Conservation (phyloP, 768 basidiomycete species). For the Panus rudis region DNA sequence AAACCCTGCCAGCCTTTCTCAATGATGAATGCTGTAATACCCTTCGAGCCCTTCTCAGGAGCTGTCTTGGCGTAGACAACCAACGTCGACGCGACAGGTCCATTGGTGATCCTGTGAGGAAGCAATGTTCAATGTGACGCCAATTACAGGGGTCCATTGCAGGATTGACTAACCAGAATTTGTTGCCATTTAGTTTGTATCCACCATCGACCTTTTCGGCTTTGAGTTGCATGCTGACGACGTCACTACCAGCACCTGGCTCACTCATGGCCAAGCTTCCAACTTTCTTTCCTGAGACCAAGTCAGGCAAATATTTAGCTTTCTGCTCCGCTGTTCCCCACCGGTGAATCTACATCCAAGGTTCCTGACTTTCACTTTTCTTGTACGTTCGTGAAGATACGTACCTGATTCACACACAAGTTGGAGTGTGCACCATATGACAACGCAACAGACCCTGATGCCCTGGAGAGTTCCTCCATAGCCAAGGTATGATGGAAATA, state of each 20-base stretch:
- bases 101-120: slow-evolving; percentile 81
- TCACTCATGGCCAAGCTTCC: slow-evolving; percentile 96
- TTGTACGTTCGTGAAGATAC: background rate
- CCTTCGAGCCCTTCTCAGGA: slow-evolving; percentile 71
- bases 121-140: background rate
- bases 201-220: slow-evolving; percentile 75
- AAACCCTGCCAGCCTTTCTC: slow-evolving; percentile 80
- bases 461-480: slow-evolving; percentile 90
- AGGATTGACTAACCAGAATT: slow-evolving; percentile 71
- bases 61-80: slow-evolving; percentile 91
- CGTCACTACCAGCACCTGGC: slow-evolving; percentile 86
- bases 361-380: background rate
- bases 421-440: slow-evolving; percentile 93
- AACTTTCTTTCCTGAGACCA: slow-evolving; percentile 75
- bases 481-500: slow-evolving; percentile 86
- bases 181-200: slow-evolving; percentile 81
- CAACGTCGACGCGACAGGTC: slow-evolving; percentile 83
- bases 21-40: slow-evolving; percentile 88
- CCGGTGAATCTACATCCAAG: slow-evolving; percentile 46
- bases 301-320: slow-evolving; percentile 72
- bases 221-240: slow-evolving; percentile 85
- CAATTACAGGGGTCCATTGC: background rate
- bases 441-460: slow-evolving; percentile 87
- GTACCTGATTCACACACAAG: slow-evolving; percentile 53
- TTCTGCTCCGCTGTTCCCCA: slow-evolving; percentile 84